A percentile compares a stretch with the other conserved stretches of the same genome.
phyloP scores from a whole-genome alignment of 768 basidiomycete species.

The Thelephora ganbajun region DNA sequence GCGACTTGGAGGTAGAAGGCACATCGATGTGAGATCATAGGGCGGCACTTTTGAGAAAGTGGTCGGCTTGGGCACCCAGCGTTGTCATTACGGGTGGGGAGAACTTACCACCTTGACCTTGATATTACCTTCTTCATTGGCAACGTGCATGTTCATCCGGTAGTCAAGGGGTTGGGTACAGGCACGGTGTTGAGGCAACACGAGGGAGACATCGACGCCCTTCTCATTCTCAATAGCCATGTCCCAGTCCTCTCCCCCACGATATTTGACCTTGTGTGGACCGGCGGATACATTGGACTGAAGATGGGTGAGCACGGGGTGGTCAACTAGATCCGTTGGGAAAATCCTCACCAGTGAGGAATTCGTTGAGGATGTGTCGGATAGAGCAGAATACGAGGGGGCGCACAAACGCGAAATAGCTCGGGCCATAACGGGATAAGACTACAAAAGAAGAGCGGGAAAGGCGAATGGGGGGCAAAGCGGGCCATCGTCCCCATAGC shows the following conservation, averaged over 20 bases:
- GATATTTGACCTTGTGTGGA: slow-evolving; percentile 53
- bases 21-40: slow-evolving; percentile 16
- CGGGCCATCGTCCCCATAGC: too few relatives aligned
- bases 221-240: slow-evolving; percentile 40
- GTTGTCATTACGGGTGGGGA: background rate
- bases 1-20: slow-evolving; percentile 38
- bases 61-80: background rate
- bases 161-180: slow-evolving; percentile 58
- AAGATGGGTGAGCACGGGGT: background rate
- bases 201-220: slow-evolving; percentile 50
- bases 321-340: background rate
- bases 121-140: slow-evolving; percentile 34
- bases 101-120: slow-evolving; percentile 65
- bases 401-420: background rate
- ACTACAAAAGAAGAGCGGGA: too few relatives aligned
- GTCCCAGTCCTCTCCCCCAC: slow-evolving; percentile 45
- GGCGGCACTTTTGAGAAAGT: slow-evolving; percentile 10
- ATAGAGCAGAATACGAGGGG: background rate
- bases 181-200: slow-evolving; percentile 69
- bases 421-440: too few relatives aligned
- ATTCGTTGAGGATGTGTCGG: background rate
- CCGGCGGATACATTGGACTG: slow-evolving; percentile 19
- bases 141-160: slow-evolving; percentile 57
- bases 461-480: too few relatives aligned
- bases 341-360: background rate